Evolutionary conservation across 371 early-diverging fungal genomes (phyloP).

Genomic region (Nematocida sp.): DNA sequence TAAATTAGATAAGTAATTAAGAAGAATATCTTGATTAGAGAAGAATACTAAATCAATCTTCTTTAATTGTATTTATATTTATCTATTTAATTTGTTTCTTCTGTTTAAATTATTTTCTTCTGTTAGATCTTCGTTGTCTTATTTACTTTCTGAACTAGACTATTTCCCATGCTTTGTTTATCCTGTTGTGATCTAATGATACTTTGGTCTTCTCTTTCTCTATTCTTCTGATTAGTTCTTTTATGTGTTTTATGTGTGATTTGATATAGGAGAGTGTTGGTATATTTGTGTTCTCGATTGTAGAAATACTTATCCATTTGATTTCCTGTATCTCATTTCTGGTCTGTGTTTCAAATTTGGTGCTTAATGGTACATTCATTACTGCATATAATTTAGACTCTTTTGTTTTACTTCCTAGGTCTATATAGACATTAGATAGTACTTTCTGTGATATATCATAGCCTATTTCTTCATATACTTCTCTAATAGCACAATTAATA

Average conservation of each 20-base stretch:
- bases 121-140: too few species aligned
- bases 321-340: conserved; percentile 79
- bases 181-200: neutral
- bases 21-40: too few species aligned
- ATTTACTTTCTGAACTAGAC: too few species aligned
- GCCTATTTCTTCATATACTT: conserved; percentile 89
- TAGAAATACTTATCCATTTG: conserved; percentile 25
- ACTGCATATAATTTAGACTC: conserved; percentile 81
- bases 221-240: conserved; percentile 10
- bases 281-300: neutral
- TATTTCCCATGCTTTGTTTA: conserved; percentile 33
- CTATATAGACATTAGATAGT: conserved; percentile 35
- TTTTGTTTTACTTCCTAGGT: conserved; percentile 64
- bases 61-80: too few species aligned
- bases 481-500: conserved; percentile 81
- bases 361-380: conserved; percentile 74
- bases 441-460: conserved; percentile 75
- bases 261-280: conserved; percentile 16
- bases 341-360: conserved; percentile 75
- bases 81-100: too few species aligned
- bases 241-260: conserved; percentile 35
- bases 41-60: too few species aligned
- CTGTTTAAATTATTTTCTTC: too few species aligned
- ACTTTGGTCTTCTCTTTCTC: conserved; percentile 15
- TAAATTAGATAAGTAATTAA: too few species aligned